phyloP scores from a whole-genome alignment of 208 protist species.

The Acanthamoeba quina region DNA sequence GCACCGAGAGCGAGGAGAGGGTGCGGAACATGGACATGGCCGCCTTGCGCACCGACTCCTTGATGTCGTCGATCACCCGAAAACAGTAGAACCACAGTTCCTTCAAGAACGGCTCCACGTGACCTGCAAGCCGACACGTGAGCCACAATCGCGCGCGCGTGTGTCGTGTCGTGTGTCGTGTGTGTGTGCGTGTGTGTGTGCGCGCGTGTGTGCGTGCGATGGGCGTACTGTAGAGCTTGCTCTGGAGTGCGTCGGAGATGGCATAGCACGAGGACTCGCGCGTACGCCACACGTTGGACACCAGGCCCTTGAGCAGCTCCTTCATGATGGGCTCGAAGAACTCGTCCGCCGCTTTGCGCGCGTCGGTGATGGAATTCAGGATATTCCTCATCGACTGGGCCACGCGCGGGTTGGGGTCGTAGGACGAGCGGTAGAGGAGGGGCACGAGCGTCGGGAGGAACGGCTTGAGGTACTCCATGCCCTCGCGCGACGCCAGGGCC shows the following conservation, averaged over 20 bases:
- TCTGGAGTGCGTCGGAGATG: slow-evolving; percentile 77
- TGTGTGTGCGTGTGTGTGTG: neutral
- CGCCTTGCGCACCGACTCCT: slow-evolving; percentile 80
- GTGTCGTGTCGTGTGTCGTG: neutral
- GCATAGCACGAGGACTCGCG: slow-evolving; percentile 74
- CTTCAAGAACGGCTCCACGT: slow-evolving; percentile 77
- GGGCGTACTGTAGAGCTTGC: slow-evolving; percentile 66
- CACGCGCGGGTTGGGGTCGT: slow-evolving; percentile 84
- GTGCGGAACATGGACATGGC: slow-evolving; percentile 77
- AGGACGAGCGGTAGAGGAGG: slow-evolving; percentile 73
- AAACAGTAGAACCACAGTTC: slow-evolving; percentile 81
- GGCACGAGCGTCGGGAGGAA: slow-evolving; percentile 79
- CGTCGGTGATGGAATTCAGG: slow-evolving; percentile 55
- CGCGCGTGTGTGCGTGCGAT: neutral
- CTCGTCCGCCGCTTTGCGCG: slow-evolving; percentile 54
- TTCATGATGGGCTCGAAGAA: slow-evolving; percentile 83
- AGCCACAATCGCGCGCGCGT: too few species aligned
- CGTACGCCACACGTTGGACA: slow-evolving; percentile 79
- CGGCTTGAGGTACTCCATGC: slow-evolving; percentile 77
- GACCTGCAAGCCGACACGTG: neutral
- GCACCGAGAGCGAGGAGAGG: slow-evolving; percentile 74
- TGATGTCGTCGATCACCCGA: slow-evolving; percentile 75
- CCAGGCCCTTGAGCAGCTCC: slow-evolving; percentile 79
- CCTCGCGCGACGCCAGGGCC: slow-evolving; percentile 66
- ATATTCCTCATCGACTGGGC: slow-evolving; percentile 74